These are phyloP conservation scores for Fusarium bulbicola DNA, from an alignment of 2,329 filamentous ascomycete genomes.

Conservation along the genomic window DNA sequence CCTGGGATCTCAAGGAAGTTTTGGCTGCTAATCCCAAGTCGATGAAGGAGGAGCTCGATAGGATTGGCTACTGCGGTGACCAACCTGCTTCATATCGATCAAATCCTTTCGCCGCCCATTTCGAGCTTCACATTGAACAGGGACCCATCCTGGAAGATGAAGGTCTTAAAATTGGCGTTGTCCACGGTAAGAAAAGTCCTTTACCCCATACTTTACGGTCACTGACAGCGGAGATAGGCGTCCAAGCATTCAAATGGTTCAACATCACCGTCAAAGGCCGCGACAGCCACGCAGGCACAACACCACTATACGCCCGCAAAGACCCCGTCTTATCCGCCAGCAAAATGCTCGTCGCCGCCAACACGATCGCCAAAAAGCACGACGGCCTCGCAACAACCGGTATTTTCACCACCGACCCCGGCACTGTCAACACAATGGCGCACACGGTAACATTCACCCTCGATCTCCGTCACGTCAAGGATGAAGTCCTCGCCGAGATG, in stretches of 20 bases:
- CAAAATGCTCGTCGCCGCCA: conserved; percentile 7
- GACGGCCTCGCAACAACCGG: neutral
- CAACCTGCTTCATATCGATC: neutral
- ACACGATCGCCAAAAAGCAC: neutral
- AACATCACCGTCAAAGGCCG: neutral
- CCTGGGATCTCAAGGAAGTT: neutral
- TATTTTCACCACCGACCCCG: neutral
- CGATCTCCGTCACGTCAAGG: neutral
- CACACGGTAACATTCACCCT: neutral
- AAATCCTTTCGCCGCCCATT: neutral
- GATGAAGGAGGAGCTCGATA: conserved; percentile 7
- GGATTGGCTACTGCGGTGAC: neutral
- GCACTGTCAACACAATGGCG: neutral
- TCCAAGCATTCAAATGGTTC: conserved; percentile 15
- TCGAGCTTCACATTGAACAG: neutral
- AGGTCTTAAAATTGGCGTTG: neutral
- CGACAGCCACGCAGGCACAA: conserved; percentile 6
- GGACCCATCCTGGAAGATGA: neutral
- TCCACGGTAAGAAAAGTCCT: accelerated
- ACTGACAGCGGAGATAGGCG: neutral
- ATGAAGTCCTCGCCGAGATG: neutral
- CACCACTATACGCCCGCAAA: conserved; percentile 8
- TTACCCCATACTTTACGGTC: accelerated
- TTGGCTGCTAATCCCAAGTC: neutral
- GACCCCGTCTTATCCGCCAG: neutral